Evolutionary conservation across 106 monocot species (phyloP), one percentile per base, ranked within the genome.

Genomic region (Acorus gramineus): DNA sequence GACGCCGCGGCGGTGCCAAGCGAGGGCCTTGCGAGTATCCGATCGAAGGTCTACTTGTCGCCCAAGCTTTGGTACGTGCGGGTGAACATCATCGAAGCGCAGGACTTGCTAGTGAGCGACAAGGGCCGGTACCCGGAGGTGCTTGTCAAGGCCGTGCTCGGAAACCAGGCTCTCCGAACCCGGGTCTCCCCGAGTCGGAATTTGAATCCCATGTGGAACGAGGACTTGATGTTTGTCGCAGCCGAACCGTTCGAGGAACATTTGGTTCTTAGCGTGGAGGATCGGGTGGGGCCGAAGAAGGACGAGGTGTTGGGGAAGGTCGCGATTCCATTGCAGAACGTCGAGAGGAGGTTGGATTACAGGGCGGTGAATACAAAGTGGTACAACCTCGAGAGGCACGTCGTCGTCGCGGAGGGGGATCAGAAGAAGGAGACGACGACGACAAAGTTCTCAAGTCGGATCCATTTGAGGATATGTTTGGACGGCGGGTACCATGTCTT

Each of bases 151-250:
- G 28, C 28, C 1, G 28, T 28, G 28, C 28, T 28, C 28, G 28
- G 28, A 28, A 28, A 28, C 28, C 28, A 28, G 28, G 28, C 28
- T 28, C 28, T 28, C 28, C 28, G 28, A 28, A 28, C 28, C 28
- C 28, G 28, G 28, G 28, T 28, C 1, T 28, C 28, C 28, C 28
- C 28, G 28, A 28, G 28, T 28, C 28, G 28, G 28, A 28, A 28
- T 28, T 28, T 61, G 61, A 66, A 66, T 55, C 66, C 52, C 4
- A 66, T 66, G 54, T 66, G 66, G 66, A 66, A 66, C 46, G 66
- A 66, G 66, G 52, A 43, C 53, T 11, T 45, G 66, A 46, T 1
- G 66, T 28, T 28, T 28, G 28, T 28, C 28, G 28, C 28, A 28
- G 28, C 28, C 28, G 28, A 66, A 50, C 66, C 66, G 11, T 66